Evolutionary conservation across 2,329 filamentous ascomycete genomes (phyloP).

Genomic region (Trichophyton simii): DNA sequence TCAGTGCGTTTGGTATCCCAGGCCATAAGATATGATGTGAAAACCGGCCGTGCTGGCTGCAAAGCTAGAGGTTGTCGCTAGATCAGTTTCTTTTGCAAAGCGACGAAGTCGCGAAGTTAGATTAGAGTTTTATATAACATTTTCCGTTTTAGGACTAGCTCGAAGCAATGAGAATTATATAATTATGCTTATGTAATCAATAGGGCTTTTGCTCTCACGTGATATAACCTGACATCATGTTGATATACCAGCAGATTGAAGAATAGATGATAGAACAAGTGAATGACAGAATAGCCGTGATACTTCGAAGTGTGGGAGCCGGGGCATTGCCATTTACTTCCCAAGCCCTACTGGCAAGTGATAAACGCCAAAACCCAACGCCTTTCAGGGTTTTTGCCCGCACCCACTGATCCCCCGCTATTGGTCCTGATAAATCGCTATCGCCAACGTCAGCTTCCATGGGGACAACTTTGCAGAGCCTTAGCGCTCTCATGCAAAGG

Average conservation of each 20-base stretch:
- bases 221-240: neutral
- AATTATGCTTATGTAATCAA: neutral
- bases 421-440: neutral
- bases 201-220: neutral
- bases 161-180: neutral
- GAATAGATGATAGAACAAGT: neutral
- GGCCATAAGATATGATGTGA: neutral
- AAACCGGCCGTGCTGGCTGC: neutral
- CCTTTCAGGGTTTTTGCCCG: neutral
- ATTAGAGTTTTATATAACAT: neutral
- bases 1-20: neutral
- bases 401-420: neutral
- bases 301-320: too few relatives aligned
- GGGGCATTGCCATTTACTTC: neutral
- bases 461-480: slow-evolving; percentile 25
- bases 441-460: neutral
- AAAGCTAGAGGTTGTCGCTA: neutral
- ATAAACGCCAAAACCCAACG: neutral
- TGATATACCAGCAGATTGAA: neutral
- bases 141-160: neutral
- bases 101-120: neutral
- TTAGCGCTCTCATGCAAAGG: slow-evolving; percentile 45
- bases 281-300: too few relatives aligned
- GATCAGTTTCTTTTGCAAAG: neutral
- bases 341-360: neutral